Percentiles rank a stretch among this genome's conserved stretches.
Conservation (phyloP, 805 yeast genomes). For the Candida pseudofarinosa region DNA sequence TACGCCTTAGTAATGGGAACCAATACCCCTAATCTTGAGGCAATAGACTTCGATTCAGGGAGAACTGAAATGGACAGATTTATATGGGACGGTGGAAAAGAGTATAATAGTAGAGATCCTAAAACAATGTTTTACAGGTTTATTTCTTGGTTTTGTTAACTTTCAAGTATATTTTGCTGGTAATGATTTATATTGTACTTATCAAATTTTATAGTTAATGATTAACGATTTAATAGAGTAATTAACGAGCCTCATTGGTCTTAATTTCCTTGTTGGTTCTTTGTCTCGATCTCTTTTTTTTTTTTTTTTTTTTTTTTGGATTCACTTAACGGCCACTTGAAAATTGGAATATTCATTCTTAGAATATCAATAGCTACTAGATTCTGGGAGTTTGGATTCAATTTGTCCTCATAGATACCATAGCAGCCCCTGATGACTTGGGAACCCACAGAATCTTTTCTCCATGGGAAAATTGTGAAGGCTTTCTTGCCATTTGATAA, state of each 20-base stretch:
- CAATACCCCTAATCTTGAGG: slow-evolving; percentile 62
- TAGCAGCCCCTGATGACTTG: slow-evolving; percentile 24
- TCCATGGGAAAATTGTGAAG: slow-evolving; percentile 34
- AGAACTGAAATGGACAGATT: slow-evolving; percentile 77
- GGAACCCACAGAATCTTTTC: slow-evolving; percentile 33
- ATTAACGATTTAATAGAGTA: not conserved
- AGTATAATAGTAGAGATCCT: slow-evolving; percentile 29
- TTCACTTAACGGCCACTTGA: not conserved
- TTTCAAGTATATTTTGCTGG: not conserved
- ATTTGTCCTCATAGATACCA: not conserved
- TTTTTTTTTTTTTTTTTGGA: not conserved
- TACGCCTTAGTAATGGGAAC: slow-evolving; percentile 62
- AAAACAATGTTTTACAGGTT: slow-evolving; percentile 32
- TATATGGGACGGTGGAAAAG: slow-evolving; percentile 73
- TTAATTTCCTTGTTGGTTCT: not conserved
- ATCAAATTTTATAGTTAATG: not conserved
- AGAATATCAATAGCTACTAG: not conserved
- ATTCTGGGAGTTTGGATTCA: not conserved
- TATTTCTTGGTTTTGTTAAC: slow-evolving; percentile 31
- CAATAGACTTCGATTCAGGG: slow-evolving; percentile 78
- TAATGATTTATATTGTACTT: no score
- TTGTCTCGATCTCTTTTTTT: not conserved
- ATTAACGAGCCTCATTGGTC: not conserved
- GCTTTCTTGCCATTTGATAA: slow-evolving; percentile 41
- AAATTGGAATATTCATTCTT: not conserved